Evolutionary conservation across 73 alveolate species (phyloP).

Genomic region (Stentor roeselii): DNA sequence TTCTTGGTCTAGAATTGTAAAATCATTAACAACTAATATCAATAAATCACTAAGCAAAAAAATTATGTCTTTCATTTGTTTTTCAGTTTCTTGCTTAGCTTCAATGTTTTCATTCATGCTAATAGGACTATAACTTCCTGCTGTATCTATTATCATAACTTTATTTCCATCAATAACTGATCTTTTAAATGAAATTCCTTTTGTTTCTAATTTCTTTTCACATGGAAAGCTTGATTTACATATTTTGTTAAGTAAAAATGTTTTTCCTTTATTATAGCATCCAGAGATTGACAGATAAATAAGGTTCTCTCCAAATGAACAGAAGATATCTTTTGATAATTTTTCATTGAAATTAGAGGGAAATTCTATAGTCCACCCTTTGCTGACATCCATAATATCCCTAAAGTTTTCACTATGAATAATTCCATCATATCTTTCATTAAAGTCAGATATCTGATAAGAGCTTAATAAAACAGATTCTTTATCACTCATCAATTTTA

Average conservation of each 20-base stretch:
- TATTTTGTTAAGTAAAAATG: slow-evolving; percentile 30
- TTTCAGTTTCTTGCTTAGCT: slow-evolving; percentile 38
- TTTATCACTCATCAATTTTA: no score
- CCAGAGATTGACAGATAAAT: slow-evolving; percentile 40
- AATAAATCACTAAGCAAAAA: slow-evolving; percentile 39
- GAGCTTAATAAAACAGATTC: no score
- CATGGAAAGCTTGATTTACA: slow-evolving; percentile 30
- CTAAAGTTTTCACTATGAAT: no score
- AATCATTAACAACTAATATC: slow-evolving; percentile 40
- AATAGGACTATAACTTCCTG: slow-evolving; percentile 42
- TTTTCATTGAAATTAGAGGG: no score
- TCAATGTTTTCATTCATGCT: slow-evolving; percentile 30
- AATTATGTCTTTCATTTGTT: slow-evolving; percentile 32
- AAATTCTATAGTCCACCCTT: no score
- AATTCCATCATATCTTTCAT: no score
- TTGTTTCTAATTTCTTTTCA: slow-evolving; percentile 33
- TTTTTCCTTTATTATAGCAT: slow-evolving; percentile 31
- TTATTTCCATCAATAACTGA: slow-evolving; percentile 34
- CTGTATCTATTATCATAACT: slow-evolving; percentile 36
- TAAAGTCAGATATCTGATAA: no score
- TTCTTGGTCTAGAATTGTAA: slow-evolving; percentile 39
- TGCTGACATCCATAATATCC: no score
- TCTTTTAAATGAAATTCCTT: slow-evolving; percentile 36
- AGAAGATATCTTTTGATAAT: no score
- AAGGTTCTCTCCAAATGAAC: no score